A percentile compares a stretch with the other conserved stretches of the same genome.
Conservation (phyloP, 2,329 filamentous ascomycete genomes). For the Tolypocladium tropicale region DNA sequence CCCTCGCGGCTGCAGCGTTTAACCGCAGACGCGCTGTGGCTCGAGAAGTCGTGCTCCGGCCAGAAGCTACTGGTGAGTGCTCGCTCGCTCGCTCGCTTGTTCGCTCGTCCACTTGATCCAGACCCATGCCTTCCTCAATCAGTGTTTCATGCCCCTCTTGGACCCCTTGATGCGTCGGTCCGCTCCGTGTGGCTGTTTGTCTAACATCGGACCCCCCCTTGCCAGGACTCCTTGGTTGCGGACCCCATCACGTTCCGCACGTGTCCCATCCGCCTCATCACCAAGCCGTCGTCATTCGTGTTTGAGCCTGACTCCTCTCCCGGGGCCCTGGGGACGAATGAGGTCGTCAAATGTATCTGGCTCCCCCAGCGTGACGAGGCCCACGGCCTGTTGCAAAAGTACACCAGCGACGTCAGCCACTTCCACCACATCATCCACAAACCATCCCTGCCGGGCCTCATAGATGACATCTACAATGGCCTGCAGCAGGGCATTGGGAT, state of each 20-base stretch:
- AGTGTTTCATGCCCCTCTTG: background rate
- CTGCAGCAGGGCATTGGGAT: constrained; percentile 13
- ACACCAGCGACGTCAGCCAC: constrained; percentile 16
- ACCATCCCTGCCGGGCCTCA: constrained; percentile 15
- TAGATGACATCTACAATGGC: constrained; percentile 19
- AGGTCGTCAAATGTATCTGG: constrained; percentile 23
- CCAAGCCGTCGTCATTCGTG: constrained; percentile 20
- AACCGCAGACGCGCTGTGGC: constrained; percentile 22
- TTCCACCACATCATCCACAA: constrained; percentile 21
- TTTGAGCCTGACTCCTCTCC: constrained; percentile 15
- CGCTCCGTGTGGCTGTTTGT: background rate
- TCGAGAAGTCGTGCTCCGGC: constrained; percentile 20
- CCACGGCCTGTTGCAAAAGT: constrained; percentile 18
- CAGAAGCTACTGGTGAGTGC: constrained; percentile 18
- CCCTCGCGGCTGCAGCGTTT: constrained; percentile 21
- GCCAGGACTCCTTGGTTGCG: constrained; percentile 17
- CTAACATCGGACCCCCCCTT: constrained; percentile 2
- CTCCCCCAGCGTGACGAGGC: constrained; percentile 20
- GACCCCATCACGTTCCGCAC: constrained; percentile 21
- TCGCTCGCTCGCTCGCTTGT: background rate
- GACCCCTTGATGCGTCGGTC: background rate
- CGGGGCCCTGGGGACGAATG: constrained; percentile 11
- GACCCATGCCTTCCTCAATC: background rate
- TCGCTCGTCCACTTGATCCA: background rate
- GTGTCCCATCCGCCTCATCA: constrained; percentile 21